Evolutionary conservation across 1,284 basidiomycete genomes (phyloP).

Genomic region (Rhodotorula sp.): DNA sequence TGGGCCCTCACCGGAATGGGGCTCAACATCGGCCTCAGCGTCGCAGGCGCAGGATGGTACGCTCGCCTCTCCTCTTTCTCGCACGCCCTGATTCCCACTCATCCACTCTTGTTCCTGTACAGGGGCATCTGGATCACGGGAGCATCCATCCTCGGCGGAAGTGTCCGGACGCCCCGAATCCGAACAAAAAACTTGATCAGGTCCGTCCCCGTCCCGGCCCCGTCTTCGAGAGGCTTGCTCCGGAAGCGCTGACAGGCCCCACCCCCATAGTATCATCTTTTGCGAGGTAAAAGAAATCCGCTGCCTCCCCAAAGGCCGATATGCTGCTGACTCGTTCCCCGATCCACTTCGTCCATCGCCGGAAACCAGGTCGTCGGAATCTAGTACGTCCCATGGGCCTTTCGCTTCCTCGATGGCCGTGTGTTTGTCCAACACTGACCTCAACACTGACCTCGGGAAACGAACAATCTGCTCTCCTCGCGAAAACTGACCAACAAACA

Average conservation of each 20-base stretch:
- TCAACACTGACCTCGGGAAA: too few relatives aligned
- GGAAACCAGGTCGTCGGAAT: conserved; percentile 53
- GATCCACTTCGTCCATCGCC: too few relatives aligned
- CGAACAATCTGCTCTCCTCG: not conserved
- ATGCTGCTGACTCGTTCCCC: conserved; percentile 55
- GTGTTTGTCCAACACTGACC: too few relatives aligned
- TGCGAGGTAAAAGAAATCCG: conserved; percentile 64
- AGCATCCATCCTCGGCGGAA: conserved; percentile 89
- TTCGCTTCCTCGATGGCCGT: too few relatives aligned
- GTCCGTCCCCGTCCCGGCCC: conserved; percentile 55
- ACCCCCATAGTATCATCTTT: conserved; percentile 79
- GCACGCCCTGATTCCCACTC: not conserved
- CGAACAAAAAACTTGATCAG: conserved; percentile 97
- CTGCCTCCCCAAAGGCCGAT: too few relatives aligned
- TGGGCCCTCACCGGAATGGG: conserved; percentile 91
- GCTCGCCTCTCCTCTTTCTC: conserved; percentile 43
- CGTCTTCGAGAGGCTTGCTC: too few relatives aligned
- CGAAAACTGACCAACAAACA: conserved; percentile 4
- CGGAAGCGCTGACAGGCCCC: not conserved
- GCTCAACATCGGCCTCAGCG: conserved; percentile 88
- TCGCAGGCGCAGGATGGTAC: conserved; percentile 92
- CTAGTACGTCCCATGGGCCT: conserved; percentile 61
- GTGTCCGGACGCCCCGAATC: conserved; percentile 89
- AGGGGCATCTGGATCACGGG: conserved; percentile 99
- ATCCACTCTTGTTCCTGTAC: not conserved